Base-by-base conservation (phyloP, 768 basidiomycete species). In the Lentinula raphanica region DNA sequence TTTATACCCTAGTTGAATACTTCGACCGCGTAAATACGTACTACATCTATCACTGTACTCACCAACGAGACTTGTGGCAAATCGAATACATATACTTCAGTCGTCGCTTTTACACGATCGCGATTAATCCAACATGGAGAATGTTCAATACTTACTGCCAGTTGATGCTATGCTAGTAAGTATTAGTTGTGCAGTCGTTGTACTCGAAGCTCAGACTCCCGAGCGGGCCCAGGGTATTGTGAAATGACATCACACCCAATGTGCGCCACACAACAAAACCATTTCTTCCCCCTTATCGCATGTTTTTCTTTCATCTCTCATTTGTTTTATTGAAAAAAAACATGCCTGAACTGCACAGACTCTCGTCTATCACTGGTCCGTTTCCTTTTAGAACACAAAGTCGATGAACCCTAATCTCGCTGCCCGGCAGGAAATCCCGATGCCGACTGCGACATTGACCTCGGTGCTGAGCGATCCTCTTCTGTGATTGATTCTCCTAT, bases 281-380 rank as follows among this genome's bases (percentile, higher is more conserved):
- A n/a, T n/a, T n/a, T n/a, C n/a, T n/a, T n/a, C n/a, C n/a, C n/a
- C n/a, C n/a, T 21, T 44, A 23, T 44, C 19, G 13, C 32, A 15
- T 39, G 38, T 5, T 15, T 0, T 39, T 39, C 17, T n/a, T 5
- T n/a, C 13, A n/a, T 39, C 8, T 23, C 21, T 11, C 19, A 15
- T 40, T 44, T 12, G 4, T 19, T 21, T 7, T 0, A 23, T 3
- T 21, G 1, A 42, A 13, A 27, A 28, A 21, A 29, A 49, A 32
- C 17, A 53, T 53, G 51, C 51, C 51, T 27, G 35, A 36, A 32
- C 8, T 53, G 23, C 51, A 50, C 49, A 31, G 51, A 53, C 51
- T 53, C n/a, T 53, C 51, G 9, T 39, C 51, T 25, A 9, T 39
- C 7, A 38, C 51, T 25, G 51, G 51, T 53, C 27, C 8, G 51